Evolutionary conservation across 768 basidiomycete genomes (phyloP).

Genomic region (Pisolithus sp.): DNA sequence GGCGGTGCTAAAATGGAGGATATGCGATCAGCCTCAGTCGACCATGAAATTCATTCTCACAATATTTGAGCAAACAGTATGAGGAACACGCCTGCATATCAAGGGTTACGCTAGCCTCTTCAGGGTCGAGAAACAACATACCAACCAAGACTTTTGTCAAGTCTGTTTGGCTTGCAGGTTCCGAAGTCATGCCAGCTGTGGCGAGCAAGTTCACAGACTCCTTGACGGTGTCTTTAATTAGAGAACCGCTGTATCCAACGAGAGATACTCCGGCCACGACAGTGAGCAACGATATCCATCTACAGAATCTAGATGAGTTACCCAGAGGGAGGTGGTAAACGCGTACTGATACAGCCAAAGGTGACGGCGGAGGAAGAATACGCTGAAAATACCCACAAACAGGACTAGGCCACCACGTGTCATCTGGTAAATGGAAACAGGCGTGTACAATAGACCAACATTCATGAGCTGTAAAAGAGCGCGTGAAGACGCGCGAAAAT

Average conservation of each 20-base stretch:
- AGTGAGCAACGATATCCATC: constrained; percentile 86
- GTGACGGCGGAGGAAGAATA: constrained; percentile 81
- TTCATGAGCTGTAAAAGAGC: constrained; percentile 73
- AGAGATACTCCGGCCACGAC: constrained; percentile 82
- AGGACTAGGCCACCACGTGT: constrained; percentile 87
- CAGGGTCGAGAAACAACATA: constrained; percentile 21
- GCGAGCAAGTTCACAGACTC: constrained; percentile 28
- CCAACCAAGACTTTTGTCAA: constrained; percentile 71
- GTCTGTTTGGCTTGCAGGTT: constrained; percentile 50
- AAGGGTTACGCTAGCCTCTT: neutral
- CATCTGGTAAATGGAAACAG: constrained; percentile 98
- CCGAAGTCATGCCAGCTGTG: constrained; percentile 33
- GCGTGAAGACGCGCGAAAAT: constrained; percentile 7
- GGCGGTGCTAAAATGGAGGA: constrained; percentile 57
- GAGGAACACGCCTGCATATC: constrained; percentile 70
- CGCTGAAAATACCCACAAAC: constrained; percentile 88
- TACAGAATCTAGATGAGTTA: constrained; percentile 21
- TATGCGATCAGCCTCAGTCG: neutral
- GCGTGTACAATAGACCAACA: constrained; percentile 89
- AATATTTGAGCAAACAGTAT: constrained; percentile 93
- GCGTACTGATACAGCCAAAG: constrained; percentile 82
- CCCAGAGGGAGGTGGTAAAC: constrained; percentile 1
- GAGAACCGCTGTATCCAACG: constrained; percentile 85
- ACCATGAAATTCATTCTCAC: constrained; percentile 38
- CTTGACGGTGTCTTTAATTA: constrained; percentile 69